phyloP scores from a whole-genome alignment of 1,284 basidiomycete species.

The Amylostereum chailletii region DNA sequence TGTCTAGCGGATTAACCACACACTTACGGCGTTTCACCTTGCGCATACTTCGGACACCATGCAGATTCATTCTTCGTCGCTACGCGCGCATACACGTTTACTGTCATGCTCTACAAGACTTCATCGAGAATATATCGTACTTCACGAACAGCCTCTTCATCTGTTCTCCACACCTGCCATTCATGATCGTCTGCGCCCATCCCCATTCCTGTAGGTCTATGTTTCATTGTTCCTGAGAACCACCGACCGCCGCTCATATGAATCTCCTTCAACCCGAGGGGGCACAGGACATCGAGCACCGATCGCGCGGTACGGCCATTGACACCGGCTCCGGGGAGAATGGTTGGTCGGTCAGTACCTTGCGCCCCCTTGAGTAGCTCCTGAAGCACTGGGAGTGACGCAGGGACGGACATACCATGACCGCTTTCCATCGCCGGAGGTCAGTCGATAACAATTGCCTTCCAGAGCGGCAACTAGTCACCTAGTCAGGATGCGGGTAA shows the following conservation, averaged over 20 bases:
- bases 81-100: background rate
- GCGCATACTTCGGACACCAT: no score
- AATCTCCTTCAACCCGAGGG: constrained; percentile 51
- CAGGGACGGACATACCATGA: constrained; percentile 31
- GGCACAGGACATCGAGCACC: constrained; percentile 41
- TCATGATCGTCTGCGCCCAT: constrained; percentile 56
- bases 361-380: constrained; percentile 26
- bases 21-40: no score
- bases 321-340: constrained; percentile 71
- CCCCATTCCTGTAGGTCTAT: constrained; percentile 50
- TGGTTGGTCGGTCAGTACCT: constrained; percentile 17
- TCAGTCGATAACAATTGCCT: constrained; percentile 1
- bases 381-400: constrained; percentile 36
- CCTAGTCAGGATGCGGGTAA: constrained; percentile 74
- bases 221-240: constrained; percentile 42
- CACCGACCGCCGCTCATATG: constrained; percentile 66
- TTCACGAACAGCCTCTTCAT: constrained; percentile 37
- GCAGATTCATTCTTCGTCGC: no score
- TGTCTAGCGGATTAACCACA: no score
- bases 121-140: constrained; percentile 41
- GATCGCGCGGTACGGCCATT: constrained; percentile 40
- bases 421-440: constrained; percentile 34
- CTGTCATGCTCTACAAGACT: background rate
- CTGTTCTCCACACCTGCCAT: constrained; percentile 62
- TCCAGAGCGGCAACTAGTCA: constrained; percentile 15